Evolutionary conservation across 805 yeast species (phyloP).

Genomic region (Ogataea methylovora): DNA sequence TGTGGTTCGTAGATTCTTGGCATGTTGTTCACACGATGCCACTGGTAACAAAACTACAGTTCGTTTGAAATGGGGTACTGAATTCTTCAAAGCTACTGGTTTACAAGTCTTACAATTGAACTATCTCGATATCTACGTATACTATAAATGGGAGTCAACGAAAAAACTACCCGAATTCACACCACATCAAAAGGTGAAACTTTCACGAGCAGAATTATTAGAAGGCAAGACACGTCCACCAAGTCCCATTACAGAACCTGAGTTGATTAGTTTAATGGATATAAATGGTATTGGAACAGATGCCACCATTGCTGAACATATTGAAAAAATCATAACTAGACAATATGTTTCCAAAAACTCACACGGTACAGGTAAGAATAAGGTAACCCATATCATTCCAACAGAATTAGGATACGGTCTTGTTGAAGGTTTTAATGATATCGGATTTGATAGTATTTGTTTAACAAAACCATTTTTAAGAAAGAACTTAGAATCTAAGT

Average conservation of each 20-base stretch:
- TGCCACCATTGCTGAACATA: constrained; percentile 98
- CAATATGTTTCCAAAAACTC: constrained; percentile 50
- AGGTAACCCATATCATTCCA: constrained; percentile 53
- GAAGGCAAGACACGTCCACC: constrained; percentile 83
- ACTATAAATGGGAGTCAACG: constrained; percentile 69
- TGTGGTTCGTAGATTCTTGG: constrained; percentile 78
- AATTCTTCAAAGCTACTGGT: constrained; percentile 67
- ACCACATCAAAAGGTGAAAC: constrained; percentile 47
- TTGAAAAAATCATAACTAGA: constrained; percentile 65
- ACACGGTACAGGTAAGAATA: constrained; percentile 28
- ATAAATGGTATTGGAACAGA: constrained; percentile 97
- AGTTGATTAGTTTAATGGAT: constrained; percentile 89
- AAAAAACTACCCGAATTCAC: constrained; percentile 57
- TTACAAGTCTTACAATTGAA: constrained; percentile 65
- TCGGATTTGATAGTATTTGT: constrained; percentile 64
- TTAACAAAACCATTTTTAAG: constrained; percentile 87
- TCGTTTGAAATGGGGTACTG: constrained; percentile 70
- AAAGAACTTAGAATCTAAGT: constrained; percentile 60
- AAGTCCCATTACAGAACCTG: constrained; percentile 79
- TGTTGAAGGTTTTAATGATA: constrained; percentile 78
- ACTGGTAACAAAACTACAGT: constrained; percentile 63
- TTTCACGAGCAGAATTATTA: constrained; percentile 50
- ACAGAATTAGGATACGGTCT: constrained; percentile 78
- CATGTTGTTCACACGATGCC: constrained; percentile 90
- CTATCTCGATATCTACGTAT: constrained; percentile 73